Base-by-base conservation (phyloP, 805 yeast species). In the Pichia sporocuriosa region DNA sequence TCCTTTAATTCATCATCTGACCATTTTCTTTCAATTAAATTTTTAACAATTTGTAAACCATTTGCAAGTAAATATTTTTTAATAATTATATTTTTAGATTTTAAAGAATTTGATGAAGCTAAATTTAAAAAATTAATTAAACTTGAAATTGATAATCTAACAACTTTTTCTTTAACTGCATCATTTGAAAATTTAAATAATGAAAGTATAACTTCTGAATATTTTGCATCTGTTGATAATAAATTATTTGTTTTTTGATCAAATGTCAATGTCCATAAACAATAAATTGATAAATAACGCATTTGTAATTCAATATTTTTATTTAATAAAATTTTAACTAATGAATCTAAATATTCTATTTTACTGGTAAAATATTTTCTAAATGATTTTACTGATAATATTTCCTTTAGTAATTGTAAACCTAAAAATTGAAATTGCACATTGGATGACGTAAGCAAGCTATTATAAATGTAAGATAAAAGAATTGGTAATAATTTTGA, bases 81-180 rank as follows among this genome's bases (percentile, higher is more conserved):
- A 47, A 85, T 68, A 33, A 73, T 69, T 21, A 47, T 46, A 63
- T 70, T 59, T 67, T 66, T 69, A 16, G 24, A 13, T 50, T 59
- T 67, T 36, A 57, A 56, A 53, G 65, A 51, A 23, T 38, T 26
- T 16, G 32, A 10, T 6, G 31, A 20, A 53, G 55, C 53, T 26
- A 5, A 6, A 7, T 65, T 57, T 38, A 81, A 66, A 37, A 83
- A 68, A 55, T 84, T 84, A 54, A 77, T 65, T 49, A 89, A 67
- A 31, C 83, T 77, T 1, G 94, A 80, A 22, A 88, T 70, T n/a
- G 93, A 72, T 33, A 93, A 69, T 58, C 98, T 74, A 25, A 87
- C 84, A 42, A 93, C 78, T 67, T 93, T 93, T 65, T 89, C 95
- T 68, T 93, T 93, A 51, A 90, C 84, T 2, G 96, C 85, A 44